Percentiles rank a stretch among this genome's conserved stretches.
phyloP scores from a whole-genome alignment of 306 rosid genomes.

The Alnus rubra region DNA sequence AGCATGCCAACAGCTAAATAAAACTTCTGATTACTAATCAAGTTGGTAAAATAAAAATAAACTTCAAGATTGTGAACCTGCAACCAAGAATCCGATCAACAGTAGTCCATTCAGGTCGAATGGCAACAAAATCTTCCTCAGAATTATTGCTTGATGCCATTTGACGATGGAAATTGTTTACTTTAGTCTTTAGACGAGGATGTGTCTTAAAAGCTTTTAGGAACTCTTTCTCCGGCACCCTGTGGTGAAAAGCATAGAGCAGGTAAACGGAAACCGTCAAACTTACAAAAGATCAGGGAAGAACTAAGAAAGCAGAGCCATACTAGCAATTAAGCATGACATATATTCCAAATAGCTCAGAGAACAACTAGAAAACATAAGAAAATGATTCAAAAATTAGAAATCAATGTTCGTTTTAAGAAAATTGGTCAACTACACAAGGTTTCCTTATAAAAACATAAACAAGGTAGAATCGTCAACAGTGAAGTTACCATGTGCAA shows the following conservation, averaged over 20 bases:
- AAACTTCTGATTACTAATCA: background rate
- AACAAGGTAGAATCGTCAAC: background rate
- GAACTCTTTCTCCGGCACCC: conserved; percentile 97
- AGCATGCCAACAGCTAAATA: no score
- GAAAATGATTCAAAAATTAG: background rate
- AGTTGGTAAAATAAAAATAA: background rate
- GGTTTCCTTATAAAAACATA: conserved; percentile 17
- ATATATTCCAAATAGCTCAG: conserved; percentile 15
- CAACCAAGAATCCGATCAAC: conserved; percentile 90
- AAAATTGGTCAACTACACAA: conserved; percentile 6
- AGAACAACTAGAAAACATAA: background rate
- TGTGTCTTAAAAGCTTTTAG: conserved; percentile 82
- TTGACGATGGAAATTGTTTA: conserved; percentile 85
- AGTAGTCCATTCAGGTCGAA: conserved; percentile 98
- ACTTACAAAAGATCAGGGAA: conserved; percentile 21
- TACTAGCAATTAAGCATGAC: conserved; percentile 2
- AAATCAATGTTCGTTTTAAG: background rate
- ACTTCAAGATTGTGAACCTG: conserved; percentile 59
- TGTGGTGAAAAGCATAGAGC: conserved; percentile 28
- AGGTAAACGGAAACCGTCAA: conserved; percentile 33
- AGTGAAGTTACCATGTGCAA: conserved; percentile 71
- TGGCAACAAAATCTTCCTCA: conserved; percentile 91
- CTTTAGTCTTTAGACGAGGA: conserved; percentile 85
- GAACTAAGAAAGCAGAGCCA: background rate
- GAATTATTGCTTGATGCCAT: conserved; percentile 61